Evolutionary conservation across 495 filamentous ascomycete genomes (phyloP), one percentile per base, ranked within the genome.

Genomic region (Lasiosphaeria ovina): DNA sequence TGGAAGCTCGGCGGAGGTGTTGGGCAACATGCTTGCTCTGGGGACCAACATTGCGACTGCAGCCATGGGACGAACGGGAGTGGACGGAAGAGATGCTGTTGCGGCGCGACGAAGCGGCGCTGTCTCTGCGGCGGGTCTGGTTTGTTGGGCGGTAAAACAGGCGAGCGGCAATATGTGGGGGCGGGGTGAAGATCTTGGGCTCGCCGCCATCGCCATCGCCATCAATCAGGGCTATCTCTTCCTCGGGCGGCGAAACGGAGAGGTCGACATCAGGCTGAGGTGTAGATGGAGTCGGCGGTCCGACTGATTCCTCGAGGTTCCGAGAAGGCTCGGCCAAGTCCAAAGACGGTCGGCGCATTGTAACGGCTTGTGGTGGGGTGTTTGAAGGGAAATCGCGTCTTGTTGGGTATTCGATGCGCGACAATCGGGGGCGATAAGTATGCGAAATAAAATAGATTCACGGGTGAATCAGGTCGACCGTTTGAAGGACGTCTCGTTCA

Each of bases 1-100:
- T 96, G 32, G 91, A 93, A 7, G 90, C 88, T 51, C 93, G 90
- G 35, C 93, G 91, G 42, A 97, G 83, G 68, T 97, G 91, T 68
- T 96, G 92, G 36, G 91, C 92, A 57, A 96, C 79, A 73, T 93
- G 83, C 66, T 90, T 90, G 71, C 89, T 88, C 71, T 92, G 89
- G 6, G 85, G 81, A 34, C 84, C 81, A 55, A 83, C 84, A 63
- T 73, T 63, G 74, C 87, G 86, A 59, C 74, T 77, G 16, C 83
- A 84, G 57, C 85, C 80, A 59, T 80, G 88, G 0, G 82, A 83
- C 12, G 79, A 81, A 14, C 75, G 77, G 0, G 92, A 96, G 61
- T 93, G 90, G 12, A 86, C 81, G 7, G 93, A 97, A 6, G 93
- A 95, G 34, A 95, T 84, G 51, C 91, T 96, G 73, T 91, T 93